phyloP scores from a whole-genome alignment of 75 land plant species.

The Picea glauca region DNA sequence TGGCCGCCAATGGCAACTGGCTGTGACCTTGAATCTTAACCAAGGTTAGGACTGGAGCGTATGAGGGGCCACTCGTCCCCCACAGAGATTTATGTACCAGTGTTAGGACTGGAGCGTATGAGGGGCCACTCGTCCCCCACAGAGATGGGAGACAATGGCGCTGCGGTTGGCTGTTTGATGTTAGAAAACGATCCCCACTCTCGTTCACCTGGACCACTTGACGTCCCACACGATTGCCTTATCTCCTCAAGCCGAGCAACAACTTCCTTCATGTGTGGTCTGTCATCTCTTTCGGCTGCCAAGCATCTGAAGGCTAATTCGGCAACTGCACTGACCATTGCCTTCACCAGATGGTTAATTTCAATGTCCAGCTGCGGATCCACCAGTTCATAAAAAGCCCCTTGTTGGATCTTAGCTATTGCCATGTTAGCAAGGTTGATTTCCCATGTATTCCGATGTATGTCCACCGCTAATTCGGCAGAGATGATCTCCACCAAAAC shows the following conservation, averaged over 20 bases:
- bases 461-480: conserved; percentile 30
- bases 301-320: conserved; percentile 38
- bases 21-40: too few species aligned
- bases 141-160: too few species aligned
- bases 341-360: not conserved
- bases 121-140: too few species aligned
- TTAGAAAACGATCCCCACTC: too few species aligned
- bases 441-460: conserved; percentile 14
- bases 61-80: too few species aligned
- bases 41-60: too few species aligned
- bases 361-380: conserved; percentile 23
- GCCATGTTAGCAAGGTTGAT: conserved; percentile 32
- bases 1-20: too few species aligned
- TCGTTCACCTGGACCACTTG: too few species aligned
- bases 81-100: too few species aligned
- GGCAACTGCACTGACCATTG: conserved; percentile 24
- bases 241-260: not conserved
- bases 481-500: conserved; percentile 37
- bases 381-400: conserved; percentile 22
- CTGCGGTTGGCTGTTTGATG: too few species aligned
- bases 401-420: conserved; percentile 19
- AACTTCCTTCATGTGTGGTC: conserved; percentile 35
- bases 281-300: conserved; percentile 24
- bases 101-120: too few species aligned
- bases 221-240: not conserved